A percentile compares a stretch with the other conserved stretches of the same genome.
phyloP scores from a whole-genome alignment of 257 asterid genomes.

The Primulina huaijiensis region DNA sequence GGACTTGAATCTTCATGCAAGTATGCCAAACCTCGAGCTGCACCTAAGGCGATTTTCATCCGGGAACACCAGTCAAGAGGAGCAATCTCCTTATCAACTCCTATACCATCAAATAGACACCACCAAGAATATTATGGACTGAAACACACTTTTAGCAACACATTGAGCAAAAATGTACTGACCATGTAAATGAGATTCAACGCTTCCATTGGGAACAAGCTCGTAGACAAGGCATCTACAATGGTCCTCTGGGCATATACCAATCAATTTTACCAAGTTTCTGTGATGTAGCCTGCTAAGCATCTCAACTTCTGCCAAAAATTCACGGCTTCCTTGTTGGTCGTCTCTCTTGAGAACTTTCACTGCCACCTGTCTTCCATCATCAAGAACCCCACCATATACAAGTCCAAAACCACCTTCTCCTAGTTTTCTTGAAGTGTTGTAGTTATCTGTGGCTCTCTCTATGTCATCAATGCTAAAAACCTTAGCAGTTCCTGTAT shows the following conservation, averaged over 20 bases:
- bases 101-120: conserved; percentile 34
- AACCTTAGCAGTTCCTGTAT: conserved; percentile 70
- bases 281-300: conserved; percentile 83
- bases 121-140: conserved; percentile 1
- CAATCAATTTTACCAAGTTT: conserved; percentile 77
- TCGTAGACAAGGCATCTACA: conserved; percentile 72
- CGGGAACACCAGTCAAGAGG: conserved; percentile 84
- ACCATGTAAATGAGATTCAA: conserved; percentile 93
- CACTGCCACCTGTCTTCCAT: conserved; percentile 72
- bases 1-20: conserved; percentile 97
- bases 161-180: conserved; percentile 12
- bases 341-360: conserved; percentile 83
- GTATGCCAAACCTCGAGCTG: conserved; percentile 90
- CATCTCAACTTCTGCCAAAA: conserved; percentile 95
- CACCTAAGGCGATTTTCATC: conserved; percentile 86
- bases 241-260: conserved; percentile 71
- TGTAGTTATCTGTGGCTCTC: conserved; percentile 58
- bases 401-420: conserved; percentile 98
- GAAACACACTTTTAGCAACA: background rate
- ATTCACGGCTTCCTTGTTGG: conserved; percentile 79
- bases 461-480: conserved; percentile 54
- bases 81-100: conserved; percentile 55
- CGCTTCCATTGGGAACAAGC: conserved; percentile 90
- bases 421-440: conserved; percentile 53
- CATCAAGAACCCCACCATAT: conserved; percentile 72